Percentiles rank a stretch among this genome's conserved stretches.
These are phyloP conservation scores for Suillus americanus DNA, from an alignment of 768 basidiomycete species.

Conservation along the genomic window DNA sequence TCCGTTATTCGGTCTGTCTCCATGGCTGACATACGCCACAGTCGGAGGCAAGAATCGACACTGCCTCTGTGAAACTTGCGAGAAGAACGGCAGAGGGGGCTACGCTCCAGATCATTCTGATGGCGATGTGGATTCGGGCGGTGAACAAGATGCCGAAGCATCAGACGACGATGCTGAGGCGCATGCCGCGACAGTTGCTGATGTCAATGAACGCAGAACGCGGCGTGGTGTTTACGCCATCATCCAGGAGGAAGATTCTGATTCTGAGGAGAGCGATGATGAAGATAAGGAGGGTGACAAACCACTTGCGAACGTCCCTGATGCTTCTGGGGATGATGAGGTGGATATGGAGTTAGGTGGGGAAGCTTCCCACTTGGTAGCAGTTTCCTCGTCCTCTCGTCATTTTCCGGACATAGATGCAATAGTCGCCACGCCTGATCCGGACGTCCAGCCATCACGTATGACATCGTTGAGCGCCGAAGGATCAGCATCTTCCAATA, in stretches of 20 bases:
- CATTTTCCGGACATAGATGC: slow-evolving; percentile 27
- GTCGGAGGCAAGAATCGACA: slow-evolving; percentile 69
- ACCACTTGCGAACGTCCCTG: slow-evolving; percentile 46
- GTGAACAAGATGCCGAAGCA: slow-evolving; percentile 44
- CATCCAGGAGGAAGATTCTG: slow-evolving; percentile 55
- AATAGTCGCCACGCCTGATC: slow-evolving; percentile 15
- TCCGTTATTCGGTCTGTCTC: slow-evolving; percentile 14
- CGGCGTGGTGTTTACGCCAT: slow-evolving; percentile 82
- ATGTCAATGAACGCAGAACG: slow-evolving; percentile 78
- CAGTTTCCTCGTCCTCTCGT: slow-evolving; percentile 22
- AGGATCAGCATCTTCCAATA: slow-evolving; percentile 28
- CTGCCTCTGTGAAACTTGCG: slow-evolving; percentile 87
- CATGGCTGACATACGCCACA: slow-evolving; percentile 27
- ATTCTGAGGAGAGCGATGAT: slow-evolving; percentile 57
- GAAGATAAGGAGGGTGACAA: slow-evolving; percentile 48
- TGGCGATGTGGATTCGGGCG: slow-evolving; percentile 47
- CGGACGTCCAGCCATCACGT: slow-evolving; percentile 29
- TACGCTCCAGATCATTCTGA: slow-evolving; percentile 59
- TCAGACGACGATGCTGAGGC: slow-evolving; percentile 42
- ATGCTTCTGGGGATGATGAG: slow-evolving; percentile 39
- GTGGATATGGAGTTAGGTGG: slow-evolving; percentile 52
- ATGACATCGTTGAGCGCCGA: slow-evolving; percentile 36
- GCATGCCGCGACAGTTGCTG: slow-evolving; percentile 48
- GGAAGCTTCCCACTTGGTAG: slow-evolving; percentile 19
- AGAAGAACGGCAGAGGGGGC: slow-evolving; percentile 71